phyloP scores from a whole-genome alignment of 73 alveolate genomes.

The Tetrahymena thermophila region DNA sequence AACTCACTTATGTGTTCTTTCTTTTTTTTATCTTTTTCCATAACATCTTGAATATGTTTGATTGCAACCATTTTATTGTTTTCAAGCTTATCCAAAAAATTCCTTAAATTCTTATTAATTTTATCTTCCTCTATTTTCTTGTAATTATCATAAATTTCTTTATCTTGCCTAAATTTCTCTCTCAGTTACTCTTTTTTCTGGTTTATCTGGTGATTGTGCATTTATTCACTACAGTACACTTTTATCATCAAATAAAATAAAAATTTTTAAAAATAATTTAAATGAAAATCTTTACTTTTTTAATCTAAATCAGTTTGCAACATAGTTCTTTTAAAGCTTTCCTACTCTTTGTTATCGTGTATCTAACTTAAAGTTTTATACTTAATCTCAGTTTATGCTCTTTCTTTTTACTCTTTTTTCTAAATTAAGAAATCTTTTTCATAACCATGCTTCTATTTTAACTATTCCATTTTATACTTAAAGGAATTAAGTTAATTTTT shows the following conservation, averaged over 20 bases:
- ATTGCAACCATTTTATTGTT: not conserved
- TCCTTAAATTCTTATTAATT: not conserved
- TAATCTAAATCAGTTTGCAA: not conserved
- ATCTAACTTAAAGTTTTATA: not conserved
- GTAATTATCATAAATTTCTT: not conserved
- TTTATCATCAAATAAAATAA: not conserved
- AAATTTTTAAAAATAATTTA: not conserved
- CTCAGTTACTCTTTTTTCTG: not conserved
- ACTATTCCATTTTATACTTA: not conserved
- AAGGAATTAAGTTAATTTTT: not conserved
- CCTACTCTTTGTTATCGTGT: not conserved
- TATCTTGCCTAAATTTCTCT: not conserved
- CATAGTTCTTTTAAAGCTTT: not conserved
- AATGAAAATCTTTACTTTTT: not conserved
- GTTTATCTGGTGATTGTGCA: not conserved
- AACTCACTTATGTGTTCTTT: not conserved
- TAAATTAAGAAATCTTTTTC: not conserved
- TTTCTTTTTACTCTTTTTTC: not conserved
- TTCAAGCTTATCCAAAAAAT: not conserved
- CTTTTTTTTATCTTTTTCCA: not conserved
- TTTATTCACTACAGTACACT: not conserved
- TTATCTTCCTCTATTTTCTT: not conserved
- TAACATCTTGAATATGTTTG: not conserved
- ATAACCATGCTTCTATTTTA: not conserved
- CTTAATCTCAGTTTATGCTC: not conserved